Percentiles rank a stretch among this genome's conserved stretches.
These are phyloP conservation scores for Neovahlkampfia damariscottae DNA, from an alignment of 78 protist species.

Conservation along the genomic window DNA sequence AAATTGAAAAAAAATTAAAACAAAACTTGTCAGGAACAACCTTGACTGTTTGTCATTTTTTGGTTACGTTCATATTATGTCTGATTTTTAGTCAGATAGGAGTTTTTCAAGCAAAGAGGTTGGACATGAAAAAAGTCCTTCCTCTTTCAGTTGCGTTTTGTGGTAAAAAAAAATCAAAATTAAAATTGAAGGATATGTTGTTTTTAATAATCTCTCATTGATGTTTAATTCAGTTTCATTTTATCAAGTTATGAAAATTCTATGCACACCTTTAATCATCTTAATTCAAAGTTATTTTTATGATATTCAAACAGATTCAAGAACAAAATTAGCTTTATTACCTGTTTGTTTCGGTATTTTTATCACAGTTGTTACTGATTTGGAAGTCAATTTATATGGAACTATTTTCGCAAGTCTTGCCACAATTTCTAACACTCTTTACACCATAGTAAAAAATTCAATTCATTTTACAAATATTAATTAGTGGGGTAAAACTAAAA, in stretches of 20 bases:
- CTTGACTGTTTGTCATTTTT: slow-evolving; percentile 14
- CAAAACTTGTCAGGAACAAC: too few species aligned
- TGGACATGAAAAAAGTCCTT: not conserved
- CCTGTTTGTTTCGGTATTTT: slow-evolving; percentile 8
- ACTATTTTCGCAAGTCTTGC: slow-evolving; percentile 8
- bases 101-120: not conserved
- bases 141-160: not conserved
- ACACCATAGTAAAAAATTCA: not conserved
- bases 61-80: not conserved
- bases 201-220: slow-evolving; percentile 29
- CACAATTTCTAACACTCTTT: slow-evolving; percentile 17
- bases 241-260: slow-evolving; percentile 36
- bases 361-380: slow-evolving; percentile 15
- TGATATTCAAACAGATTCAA: not conserved
- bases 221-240: slow-evolving; percentile 37
- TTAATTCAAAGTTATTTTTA: not conserved
- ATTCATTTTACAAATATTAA: not conserved
- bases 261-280: slow-evolving; percentile 2
- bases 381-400: slow-evolving; percentile 18
- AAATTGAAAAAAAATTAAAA: too few species aligned
- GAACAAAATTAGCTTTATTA: not conserved
- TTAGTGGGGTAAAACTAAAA: slow-evolving; percentile 31
- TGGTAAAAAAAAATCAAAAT: too few species aligned
- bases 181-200: too few species aligned
- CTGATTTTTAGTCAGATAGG: not conserved